phyloP scores from a whole-genome alignment of 495 filamentous ascomycete species.

The Tuber brumale region DNA sequence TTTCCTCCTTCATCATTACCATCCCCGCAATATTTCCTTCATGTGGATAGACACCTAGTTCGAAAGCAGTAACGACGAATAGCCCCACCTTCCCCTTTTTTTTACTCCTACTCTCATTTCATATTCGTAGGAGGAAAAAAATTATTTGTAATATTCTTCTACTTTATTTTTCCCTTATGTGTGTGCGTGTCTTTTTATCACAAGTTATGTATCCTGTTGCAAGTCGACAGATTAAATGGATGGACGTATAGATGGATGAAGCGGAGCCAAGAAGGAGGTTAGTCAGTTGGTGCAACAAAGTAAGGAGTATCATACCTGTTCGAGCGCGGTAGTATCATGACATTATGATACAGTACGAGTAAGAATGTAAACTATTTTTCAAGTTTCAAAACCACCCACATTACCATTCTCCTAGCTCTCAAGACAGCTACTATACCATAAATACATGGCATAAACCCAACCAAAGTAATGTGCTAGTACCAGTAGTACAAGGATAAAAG shows the following conservation, averaged over 20 bases:
- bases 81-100: neutral
- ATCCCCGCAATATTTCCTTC: neutral
- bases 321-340: neutral
- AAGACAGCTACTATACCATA: neutral
- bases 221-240: neutral
- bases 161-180: neutral
- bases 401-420: neutral
- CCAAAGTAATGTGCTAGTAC: neutral
- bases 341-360: neutral
- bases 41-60: neutral
- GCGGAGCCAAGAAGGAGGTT: neutral
- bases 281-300: neutral
- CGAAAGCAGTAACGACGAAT: constrained; percentile 3
- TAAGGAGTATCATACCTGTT: neutral
- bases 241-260: neutral
- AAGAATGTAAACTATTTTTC: neutral
- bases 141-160: constrained; percentile 3
- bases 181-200: neutral
- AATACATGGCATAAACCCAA: neutral
- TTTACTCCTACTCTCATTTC: neutral
- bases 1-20: neutral
- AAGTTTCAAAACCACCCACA: neutral
- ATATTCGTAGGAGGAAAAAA: neutral
- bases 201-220: neutral
- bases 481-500: neutral